Evolutionary conservation across 768 basidiomycete species (phyloP).

Genomic region (Termitomyces sp.): DNA sequence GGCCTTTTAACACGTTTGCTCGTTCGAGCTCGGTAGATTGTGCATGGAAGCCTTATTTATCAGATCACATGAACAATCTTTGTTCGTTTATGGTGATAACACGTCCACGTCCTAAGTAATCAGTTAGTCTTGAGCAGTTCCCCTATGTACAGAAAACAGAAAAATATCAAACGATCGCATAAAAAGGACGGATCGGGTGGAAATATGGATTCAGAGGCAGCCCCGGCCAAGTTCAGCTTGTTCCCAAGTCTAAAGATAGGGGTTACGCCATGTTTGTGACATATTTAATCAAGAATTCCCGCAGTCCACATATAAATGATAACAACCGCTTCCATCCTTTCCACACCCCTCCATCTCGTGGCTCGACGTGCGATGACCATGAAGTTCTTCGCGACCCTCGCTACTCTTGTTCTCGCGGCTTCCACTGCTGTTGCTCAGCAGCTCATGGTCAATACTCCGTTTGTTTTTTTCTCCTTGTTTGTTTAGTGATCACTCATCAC

Average conservation of each 20-base stretch:
- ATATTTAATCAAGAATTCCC: conserved; percentile 8
- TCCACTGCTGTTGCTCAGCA: conserved; percentile 32
- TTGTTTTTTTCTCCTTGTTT: conserved; percentile 21
- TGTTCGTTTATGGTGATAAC: neutral
- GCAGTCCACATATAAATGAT: conserved; percentile 14
- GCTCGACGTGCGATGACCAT: conserved; percentile 28
- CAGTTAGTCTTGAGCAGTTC: neutral
- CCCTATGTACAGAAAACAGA: neutral
- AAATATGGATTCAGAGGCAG: conserved; percentile 19
- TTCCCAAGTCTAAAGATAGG: conserved; percentile 8
- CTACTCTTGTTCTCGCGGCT: conserved; percentile 34
- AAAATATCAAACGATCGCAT: neutral
- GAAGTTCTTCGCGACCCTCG: conserved; percentile 40
- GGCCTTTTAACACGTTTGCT: conserved; percentile 44
- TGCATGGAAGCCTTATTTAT: neutral
- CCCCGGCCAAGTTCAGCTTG: neutral
- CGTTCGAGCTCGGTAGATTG: conserved; percentile 16
- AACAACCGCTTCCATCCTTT: conserved; percentile 18
- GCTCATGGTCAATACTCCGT: conserved; percentile 69
- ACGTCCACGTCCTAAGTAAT: neutral
- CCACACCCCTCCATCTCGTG: conserved; percentile 18
- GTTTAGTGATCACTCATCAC: neutral
- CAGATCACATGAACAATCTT: neutral
- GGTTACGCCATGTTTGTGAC: conserved; percentile 19
- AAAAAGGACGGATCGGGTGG: neutral